A percentile compares a stretch with the other conserved stretches of the same genome.
Evolutionary conservation across 176 grass and related monocot genomes (phyloP).

Genomic region (Carex cristatella): DNA sequence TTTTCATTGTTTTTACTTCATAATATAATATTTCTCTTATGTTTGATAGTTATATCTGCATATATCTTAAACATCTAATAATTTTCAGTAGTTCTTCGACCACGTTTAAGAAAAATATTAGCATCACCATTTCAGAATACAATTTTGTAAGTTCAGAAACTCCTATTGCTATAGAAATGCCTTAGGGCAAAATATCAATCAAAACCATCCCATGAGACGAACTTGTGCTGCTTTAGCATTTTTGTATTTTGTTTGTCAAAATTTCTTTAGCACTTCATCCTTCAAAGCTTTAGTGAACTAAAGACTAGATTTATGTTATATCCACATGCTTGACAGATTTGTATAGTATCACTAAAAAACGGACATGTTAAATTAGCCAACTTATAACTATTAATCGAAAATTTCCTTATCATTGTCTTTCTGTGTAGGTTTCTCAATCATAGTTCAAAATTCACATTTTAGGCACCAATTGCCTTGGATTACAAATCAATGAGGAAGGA

Average conservation of each 20-base stretch:
- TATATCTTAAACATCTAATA: not conserved
- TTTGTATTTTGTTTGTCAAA: not conserved
- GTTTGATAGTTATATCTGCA: not conserved
- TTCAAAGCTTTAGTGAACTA: not conserved
- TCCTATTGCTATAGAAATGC: not conserved
- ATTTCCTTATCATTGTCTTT: not conserved
- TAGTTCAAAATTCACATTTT: not conserved
- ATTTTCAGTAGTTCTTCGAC: not conserved
- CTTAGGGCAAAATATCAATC: not conserved
- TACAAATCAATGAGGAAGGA: not conserved
- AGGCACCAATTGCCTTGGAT: not conserved
- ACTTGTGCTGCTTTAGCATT: not conserved
- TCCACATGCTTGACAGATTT: conserved; percentile 13
- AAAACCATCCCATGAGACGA: not conserved
- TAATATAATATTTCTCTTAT: not conserved
- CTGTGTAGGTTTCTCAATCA: not conserved
- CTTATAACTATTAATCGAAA: not conserved
- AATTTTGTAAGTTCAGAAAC: not conserved
- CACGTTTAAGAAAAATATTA: not conserved
- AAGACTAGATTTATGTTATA: not conserved
- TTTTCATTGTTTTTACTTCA: not conserved
- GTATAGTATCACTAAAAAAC: not conserved
- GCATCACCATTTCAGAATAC: not conserved
- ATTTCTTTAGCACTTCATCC: not conserved
- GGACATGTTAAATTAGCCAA: not conserved